Base-by-base conservation (phyloP, 306 rosid species). In the Mimosa pudica region DNA sequence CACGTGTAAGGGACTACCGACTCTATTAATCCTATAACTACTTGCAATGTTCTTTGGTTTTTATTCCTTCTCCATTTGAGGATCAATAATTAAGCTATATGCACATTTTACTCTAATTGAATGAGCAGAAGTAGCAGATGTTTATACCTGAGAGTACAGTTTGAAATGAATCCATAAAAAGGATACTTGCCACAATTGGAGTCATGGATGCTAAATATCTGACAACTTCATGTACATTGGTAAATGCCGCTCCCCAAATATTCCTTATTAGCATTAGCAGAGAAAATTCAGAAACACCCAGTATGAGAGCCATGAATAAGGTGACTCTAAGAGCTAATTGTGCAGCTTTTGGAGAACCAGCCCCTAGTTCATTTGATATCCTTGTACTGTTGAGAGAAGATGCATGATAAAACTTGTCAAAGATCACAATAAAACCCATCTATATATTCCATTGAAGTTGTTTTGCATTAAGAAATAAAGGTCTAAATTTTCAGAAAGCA, bases 311-410 rank as follows among this genome's bases (percentile, higher is more conserved):
- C 76, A 84, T 58, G 67, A 78, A 80, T 57, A 90, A n/a, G 16
- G 84, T 82, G 4, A 94, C 89, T 24, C 78, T 55, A 10, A 89
- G 91, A 2, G 97, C 91, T 73, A 94, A 84, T 71, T 86, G 78
- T 46, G 97, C 94, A 47, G 86, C 83, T 54, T 79, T 80, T 8
- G 97, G 89, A 76, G 8, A 57, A 30, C 94, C 96, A 44, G 96
- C 94, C 54, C 98, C 96, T 45, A 94, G 77, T 82, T 92, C 96
- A 71, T 92, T 90, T 57, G 98, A 90, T 63, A 90, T 90, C 73
- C 98, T 86, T 57, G 90, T 91, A 79, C 97, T 93, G 81, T 73
- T 36, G 7, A 74, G 41, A 16, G 17, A 30, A 70, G 76, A 30
- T 74, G 70, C 68, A 32, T 8, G 55, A 70, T 36, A 16, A 77